A percentile compares a stretch with the other conserved stretches of the same genome.
These are phyloP conservation scores for Meyerozyma smithsonii DNA, from an alignment of 1,139 yeast genomes.

Conservation along the genomic window DNA sequence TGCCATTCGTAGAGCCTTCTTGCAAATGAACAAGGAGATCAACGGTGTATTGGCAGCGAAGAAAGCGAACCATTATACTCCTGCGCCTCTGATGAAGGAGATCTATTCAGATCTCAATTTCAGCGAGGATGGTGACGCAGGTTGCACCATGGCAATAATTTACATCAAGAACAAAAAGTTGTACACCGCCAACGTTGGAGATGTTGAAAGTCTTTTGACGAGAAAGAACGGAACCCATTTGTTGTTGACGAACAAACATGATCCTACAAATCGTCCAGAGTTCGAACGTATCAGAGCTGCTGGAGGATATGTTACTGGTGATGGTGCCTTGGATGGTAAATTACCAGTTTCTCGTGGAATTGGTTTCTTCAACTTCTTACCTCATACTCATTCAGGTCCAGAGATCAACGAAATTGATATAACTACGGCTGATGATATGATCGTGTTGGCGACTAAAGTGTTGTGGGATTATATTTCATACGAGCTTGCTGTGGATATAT, in stretches of 20 bases:
- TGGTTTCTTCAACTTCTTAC: slow-evolving; percentile 81
- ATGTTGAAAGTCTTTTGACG: slow-evolving; percentile 76
- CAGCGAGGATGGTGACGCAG: slow-evolving; percentile 64
- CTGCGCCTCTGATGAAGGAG: slow-evolving; percentile 17
- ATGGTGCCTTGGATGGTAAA: slow-evolving; percentile 81
- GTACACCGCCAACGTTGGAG: slow-evolving; percentile 89
- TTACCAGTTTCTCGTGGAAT: slow-evolving; percentile 85
- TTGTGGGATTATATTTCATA: slow-evolving; percentile 82
- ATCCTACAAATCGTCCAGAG: slow-evolving; percentile 76
- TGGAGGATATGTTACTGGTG: slow-evolving; percentile 86
- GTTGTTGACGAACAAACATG: slow-evolving; percentile 73
- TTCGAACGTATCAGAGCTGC: slow-evolving; percentile 84
- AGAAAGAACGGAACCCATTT: slow-evolving; percentile 76
- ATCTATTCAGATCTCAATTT: slow-evolving; percentile 42
- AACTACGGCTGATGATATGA: slow-evolving; percentile 71
- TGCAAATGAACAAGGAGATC: slow-evolving; percentile 76
- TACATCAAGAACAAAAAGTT: slow-evolving; percentile 68
- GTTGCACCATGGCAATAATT: slow-evolving; percentile 79
- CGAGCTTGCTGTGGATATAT: slow-evolving; percentile 87
- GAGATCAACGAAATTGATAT: slow-evolving; percentile 60
- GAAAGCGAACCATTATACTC: slow-evolving; percentile 25
- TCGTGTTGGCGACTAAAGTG: slow-evolving; percentile 80
- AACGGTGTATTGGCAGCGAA: slow-evolving; percentile 38
- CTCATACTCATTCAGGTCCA: slow-evolving; percentile 89
- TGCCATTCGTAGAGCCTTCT: slow-evolving; percentile 77